These are phyloP conservation scores for Penicillium argentinense DNA, from an alignment of 495 filamentous ascomycete species.

Conservation along the genomic window DNA sequence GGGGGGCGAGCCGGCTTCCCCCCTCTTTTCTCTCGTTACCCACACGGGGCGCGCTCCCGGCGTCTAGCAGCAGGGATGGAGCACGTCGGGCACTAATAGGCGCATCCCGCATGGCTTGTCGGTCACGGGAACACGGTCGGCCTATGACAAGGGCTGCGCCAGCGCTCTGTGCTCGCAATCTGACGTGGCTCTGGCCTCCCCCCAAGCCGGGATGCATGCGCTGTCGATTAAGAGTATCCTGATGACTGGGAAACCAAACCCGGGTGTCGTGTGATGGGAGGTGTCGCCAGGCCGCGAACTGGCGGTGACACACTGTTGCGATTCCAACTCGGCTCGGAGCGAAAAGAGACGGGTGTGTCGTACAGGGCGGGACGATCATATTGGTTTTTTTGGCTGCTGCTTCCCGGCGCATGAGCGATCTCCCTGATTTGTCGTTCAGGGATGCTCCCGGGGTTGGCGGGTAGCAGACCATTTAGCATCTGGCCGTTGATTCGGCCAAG, in stretches of 20 bases:
- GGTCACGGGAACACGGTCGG: conserved; percentile 40
- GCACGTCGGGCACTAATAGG: conserved; percentile 36
- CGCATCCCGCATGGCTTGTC: conserved; percentile 41
- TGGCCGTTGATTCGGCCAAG: no score
- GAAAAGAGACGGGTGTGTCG: conserved; percentile 1
- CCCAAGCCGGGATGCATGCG: not conserved
- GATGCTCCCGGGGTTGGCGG: not conserved
- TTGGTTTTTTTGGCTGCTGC: conserved; percentile 20
- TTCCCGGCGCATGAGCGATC: conserved; percentile 18
- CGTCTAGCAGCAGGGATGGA: conserved; percentile 32
- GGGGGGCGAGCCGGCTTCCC: no score
- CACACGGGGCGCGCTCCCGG: conserved; percentile 36
- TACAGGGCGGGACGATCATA: conserved; percentile 20
- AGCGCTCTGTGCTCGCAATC: conserved; percentile 5
- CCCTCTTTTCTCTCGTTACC: conserved; percentile 11
- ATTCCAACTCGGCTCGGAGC: conserved; percentile 6
- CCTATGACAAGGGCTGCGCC: conserved; percentile 22
- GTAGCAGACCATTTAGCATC: no score
- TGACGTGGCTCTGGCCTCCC: conserved; percentile 25
- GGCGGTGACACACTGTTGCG: conserved; percentile 13
- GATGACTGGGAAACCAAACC: no score
- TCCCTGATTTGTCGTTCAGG: conserved; percentile 6
- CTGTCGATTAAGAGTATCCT: not conserved
- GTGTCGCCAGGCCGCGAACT: conserved; percentile 2
- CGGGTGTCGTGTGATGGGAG: conserved; percentile 20